Percentiles rank a stretch among this genome's conserved stretches.
These are phyloP conservation scores for Cyphellophora attinorum DNA, from an alignment of 2,329 filamentous ascomycete genomes.

Conservation along the genomic window DNA sequence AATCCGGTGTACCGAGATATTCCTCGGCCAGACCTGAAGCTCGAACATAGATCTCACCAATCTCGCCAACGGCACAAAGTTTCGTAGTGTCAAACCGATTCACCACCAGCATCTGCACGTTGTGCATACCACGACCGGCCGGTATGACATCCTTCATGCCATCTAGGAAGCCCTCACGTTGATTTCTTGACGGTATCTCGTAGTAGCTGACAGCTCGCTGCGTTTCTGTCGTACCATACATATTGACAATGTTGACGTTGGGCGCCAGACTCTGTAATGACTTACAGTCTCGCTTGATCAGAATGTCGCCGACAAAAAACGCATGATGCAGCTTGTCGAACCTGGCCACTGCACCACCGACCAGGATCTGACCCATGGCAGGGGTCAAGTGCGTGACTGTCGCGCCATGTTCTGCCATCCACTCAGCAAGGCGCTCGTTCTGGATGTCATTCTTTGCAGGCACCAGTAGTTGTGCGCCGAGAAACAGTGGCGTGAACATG, in stretches of 20 bases:
- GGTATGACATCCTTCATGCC: slow-evolving; percentile 67
- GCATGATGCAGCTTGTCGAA: slow-evolving; percentile 69
- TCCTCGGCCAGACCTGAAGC: slow-evolving; percentile 77
- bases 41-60: slow-evolving; percentile 74
- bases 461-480: slow-evolving; percentile 70
- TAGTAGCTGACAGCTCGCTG: slow-evolving; percentile 74
- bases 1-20: slow-evolving; percentile 54
- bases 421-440: slow-evolving; percentile 77
- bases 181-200: slow-evolving; percentile 58
- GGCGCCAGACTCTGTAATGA: slow-evolving; percentile 65
- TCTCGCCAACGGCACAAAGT: slow-evolving; percentile 69
- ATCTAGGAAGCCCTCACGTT: slow-evolving; percentile 56
- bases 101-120: slow-evolving; percentile 82
- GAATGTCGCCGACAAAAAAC: slow-evolving; percentile 86
- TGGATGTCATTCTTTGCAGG: slow-evolving; percentile 76
- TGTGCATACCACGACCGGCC: slow-evolving; percentile 74
- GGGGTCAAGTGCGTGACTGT: slow-evolving; percentile 86
- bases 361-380: slow-evolving; percentile 90
- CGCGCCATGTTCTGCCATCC: slow-evolving; percentile 67
- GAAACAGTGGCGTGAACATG: slow-evolving; percentile 83
- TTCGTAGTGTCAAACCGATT: slow-evolving; percentile 56
- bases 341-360: slow-evolving; percentile 68
- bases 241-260: slow-evolving; percentile 69
- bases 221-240: slow-evolving; percentile 85
- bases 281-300: slow-evolving; percentile 75